Evolutionary conservation across 2,329 filamentous ascomycete species (phyloP), one percentile per base, ranked within the genome.

Genomic region (Mariannaea elegans): DNA sequence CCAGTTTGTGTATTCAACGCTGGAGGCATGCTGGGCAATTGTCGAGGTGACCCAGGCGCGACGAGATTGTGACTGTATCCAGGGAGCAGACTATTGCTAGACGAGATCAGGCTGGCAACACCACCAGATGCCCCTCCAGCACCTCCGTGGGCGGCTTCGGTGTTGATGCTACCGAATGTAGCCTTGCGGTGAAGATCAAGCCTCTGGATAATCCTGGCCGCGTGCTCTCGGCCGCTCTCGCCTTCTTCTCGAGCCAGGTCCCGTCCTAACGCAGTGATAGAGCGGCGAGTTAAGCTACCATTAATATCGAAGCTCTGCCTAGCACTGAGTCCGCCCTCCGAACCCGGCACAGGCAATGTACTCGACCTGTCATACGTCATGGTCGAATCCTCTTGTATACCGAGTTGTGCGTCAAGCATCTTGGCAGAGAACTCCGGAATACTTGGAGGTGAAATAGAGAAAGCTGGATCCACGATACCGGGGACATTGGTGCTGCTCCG

Each of bases 391-490:
- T 91, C 88, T 24, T 89, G 84, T 41, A 80, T 81, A 8, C 79
- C 76, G 14, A 81, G 79, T 65, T 92, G 84, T 18, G 89, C 86
- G 65, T 95, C 92, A 5, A 88, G 81, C 7, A 84, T 81, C 71
- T 91, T 94, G 18, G 93, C 92, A 4, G 94, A 93, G 73, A 98
- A 97, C 73, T 98, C 94, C 0, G 93, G 91, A 6, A 94, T 89
- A 27, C 91, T 88, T 13, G 95, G 92, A 8, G 93, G 91, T 3
- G 91, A 95, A 65, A 99, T 96, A 7, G 94, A 91, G 77, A 98
- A 99, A 12, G 95, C 95, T 52, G 94, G 88, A 69, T 90, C 89
- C 45, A 83, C 71, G 21, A 81, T 80, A 21, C 83, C 82, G 5
- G 81, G 77, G 4, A 84, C 72, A 2, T 79, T 74, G 19, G 75